phyloP scores from a whole-genome alignment of 139 green algal species.

The Tetraselmis striata region DNA sequence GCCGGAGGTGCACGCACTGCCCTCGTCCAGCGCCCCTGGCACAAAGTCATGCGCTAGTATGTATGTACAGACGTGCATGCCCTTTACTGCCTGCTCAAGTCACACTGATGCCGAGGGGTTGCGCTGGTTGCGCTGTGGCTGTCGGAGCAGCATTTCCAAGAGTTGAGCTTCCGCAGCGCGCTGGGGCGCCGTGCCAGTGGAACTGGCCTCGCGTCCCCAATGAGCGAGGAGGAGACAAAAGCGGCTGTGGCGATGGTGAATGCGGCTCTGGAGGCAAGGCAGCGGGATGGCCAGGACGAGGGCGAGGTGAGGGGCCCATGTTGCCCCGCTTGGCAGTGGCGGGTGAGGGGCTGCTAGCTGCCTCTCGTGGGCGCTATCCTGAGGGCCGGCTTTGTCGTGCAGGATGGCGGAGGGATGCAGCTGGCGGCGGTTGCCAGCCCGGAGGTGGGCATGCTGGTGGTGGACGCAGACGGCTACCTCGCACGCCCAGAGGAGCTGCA shows the following conservation, averaged over 20 bases:
- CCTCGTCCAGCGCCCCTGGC: neutral
- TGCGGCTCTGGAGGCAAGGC: neutral
- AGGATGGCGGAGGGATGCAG: neutral
- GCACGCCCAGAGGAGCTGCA: constrained; percentile 20
- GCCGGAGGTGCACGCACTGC: neutral
- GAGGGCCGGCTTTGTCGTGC: no score
- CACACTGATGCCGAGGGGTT: no score
- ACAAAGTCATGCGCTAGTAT: neutral
- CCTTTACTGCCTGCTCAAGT: neutral
- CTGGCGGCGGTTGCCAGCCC: constrained; percentile 21
- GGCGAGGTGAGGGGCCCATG: no score
- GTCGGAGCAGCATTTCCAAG: constrained; percentile 26
- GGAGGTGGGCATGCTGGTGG: neutral
- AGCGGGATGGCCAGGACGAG: neutral
- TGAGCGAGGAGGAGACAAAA: neutral
- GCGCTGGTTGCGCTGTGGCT: no score
- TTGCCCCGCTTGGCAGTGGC: no score
- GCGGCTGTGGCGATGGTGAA: neutral
- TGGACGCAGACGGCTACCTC: neutral
- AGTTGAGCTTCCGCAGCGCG: neutral
- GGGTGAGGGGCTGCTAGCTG: constrained; percentile 7
- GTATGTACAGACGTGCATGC: neutral
- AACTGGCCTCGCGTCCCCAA: neutral
- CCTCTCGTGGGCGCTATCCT: no score
- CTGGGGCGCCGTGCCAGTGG: neutral